Base-by-base conservation (phyloP, 1,284 basidiomycete genomes). In the Cryptococcus sp. region DNA sequence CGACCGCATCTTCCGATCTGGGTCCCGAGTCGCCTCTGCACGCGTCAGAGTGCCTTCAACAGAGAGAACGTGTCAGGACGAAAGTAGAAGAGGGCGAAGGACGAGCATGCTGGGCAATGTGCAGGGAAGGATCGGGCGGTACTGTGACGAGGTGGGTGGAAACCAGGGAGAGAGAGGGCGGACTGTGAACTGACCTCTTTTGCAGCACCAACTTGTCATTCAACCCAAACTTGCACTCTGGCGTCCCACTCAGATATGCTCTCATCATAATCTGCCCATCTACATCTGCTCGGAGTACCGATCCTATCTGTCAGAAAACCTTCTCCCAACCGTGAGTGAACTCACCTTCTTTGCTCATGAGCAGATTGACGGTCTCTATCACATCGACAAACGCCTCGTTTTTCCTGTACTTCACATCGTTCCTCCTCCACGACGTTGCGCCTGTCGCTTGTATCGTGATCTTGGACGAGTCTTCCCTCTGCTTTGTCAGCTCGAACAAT, bases 361-460 rank as follows among this genome's bases (percentile, higher is more conserved):
- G 84, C 46, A 97, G 72, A 67, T 99, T 97, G 54, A 98, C 87
- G 9, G 82, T 92, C 77, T 99, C 94, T 38, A 99, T 86, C 5
- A 97, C 93, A 69, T 97, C 93, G 9, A 97, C 92, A 62, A 97
- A 97, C 0, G 92, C 93, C 68, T 97, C 93, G 63, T 97, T 97
- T 79, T 97, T 97, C 74, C 94, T 84, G 75, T 97, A 97, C 71
- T 93, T 94, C 65, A 97, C 91, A 69, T 97, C 93, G 5, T 82
- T 84, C 50, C 93, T 78, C 46, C 93, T 77, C 93, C 93, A 97
- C 63, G 86, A 93, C 22, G 87, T 95, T 23, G 87, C 86, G 2
- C 92, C 92, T 0, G 93, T 95, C 2, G 93, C 92, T 76, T 97
- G 94, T 23, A 84, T 85, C 1, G 94, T 97, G 61, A 97, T 97